Conservation (phyloP, 108 stramenopile genomes). For the Cyclotella choctawhatcheeana region DNA sequence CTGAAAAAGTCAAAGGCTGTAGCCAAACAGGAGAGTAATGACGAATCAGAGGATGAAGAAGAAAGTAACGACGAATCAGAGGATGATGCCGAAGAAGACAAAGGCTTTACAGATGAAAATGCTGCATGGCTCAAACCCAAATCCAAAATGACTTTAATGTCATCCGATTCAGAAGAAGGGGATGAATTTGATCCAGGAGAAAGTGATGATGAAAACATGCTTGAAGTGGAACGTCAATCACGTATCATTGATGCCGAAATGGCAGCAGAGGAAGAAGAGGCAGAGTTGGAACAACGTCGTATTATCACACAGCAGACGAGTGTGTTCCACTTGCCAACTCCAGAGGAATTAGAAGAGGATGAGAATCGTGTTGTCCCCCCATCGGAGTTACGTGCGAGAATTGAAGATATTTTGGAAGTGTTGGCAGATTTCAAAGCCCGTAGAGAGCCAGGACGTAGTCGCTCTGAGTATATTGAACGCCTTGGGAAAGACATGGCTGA, state of each 20-base stretch:
- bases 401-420: constrained; percentile 92
- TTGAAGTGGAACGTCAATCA: constrained; percentile 80
- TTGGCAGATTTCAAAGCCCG: constrained; percentile 90
- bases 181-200: constrained; percentile 58
- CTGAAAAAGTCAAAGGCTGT: constrained; percentile 14
- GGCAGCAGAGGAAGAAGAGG: constrained; percentile 74
- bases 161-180: constrained; percentile 67
- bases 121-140: constrained; percentile 84
- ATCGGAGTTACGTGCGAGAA: constrained; percentile 84
- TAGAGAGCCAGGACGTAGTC: constrained; percentile 83
- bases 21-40: constrained; percentile 8
- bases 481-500: constrained; percentile 90
- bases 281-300: constrained; percentile 79
- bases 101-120: constrained; percentile 64
- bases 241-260: constrained; percentile 72
- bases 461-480: constrained; percentile 93
- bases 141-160: constrained; percentile 53
- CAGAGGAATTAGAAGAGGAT: constrained; percentile 83
- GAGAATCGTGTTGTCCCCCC: constrained; percentile 93
- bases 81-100: constrained; percentile 41
- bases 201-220: constrained; percentile 71
- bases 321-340: constrained; percentile 83
- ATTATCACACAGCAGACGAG: constrained; percentile 80
- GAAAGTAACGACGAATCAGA: constrained; percentile 16
- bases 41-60: constrained; percentile 17